Evolutionary conservation across 2,329 filamentous ascomycete species (phyloP), one percentile per base, ranked within the genome.

Genomic region (Penicillium digitatum): DNA sequence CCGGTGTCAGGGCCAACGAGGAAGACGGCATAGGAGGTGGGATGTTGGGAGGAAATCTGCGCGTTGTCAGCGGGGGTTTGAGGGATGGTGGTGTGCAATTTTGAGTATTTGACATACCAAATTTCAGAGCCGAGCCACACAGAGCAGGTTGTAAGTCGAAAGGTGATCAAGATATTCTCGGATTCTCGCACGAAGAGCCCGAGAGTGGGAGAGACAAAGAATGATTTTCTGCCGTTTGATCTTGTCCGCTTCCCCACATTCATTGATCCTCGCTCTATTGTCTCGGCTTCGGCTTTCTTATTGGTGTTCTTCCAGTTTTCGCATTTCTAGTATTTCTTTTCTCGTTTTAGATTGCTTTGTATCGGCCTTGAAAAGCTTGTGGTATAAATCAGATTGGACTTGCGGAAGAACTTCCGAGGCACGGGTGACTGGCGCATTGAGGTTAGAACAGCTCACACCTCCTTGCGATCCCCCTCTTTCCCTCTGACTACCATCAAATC

Each of bases 1-100:
- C 87, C 40, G 90, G 90, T 72, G 89, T 85, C 70, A 82, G 76
- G 65, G 81, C 78, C 62, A 76, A 74, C 52, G 77, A 76, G n/a
- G 78, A 72, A 52, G 81, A 74, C 56, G 85, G 80, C 86, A 89
- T 89, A 57, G 48, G 57, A 60, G 55, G 59, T 59, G 59, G 60
- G 60, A 62, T 62, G 29, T 45, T 45, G 31, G 57, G 34, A 51
- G 27, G 39, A 55, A 37, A 43, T 40, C 45, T 49, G 35, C 37
- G 11, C 16, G 18, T n/a, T 38, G 37, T 57, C 32, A 57, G 50
- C 27, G 34, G 27, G 32, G 26, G 4, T 43, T 22, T 22, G 31
- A 43, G 47, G 12, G 24, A 49, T n/a, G 31, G 29, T 22, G 16
- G 35, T 59, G 39, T 55, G 37, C 5, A 22, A 20, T 26, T 10